Percentiles rank a stretch among this genome's conserved stretches.
phyloP scores from a whole-genome alignment of 257 asterid genomes.

The Scutellaria minor region DNA sequence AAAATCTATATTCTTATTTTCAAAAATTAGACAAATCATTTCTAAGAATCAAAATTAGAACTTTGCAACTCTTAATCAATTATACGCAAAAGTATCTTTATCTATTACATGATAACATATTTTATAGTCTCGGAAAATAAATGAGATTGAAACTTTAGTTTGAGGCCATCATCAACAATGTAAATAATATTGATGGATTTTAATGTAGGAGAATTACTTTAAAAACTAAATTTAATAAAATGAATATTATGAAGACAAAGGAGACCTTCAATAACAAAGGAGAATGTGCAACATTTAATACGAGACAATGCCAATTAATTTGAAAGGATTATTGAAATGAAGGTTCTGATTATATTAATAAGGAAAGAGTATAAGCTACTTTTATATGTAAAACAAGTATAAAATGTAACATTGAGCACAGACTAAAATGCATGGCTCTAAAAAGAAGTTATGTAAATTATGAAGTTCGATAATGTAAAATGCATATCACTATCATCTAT shows the following conservation, averaged over 20 bases:
- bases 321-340: background rate
- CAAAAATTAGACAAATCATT: background rate
- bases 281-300: constrained; percentile 3
- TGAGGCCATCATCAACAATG: constrained; percentile 11
- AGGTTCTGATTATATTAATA: background rate
- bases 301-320: background rate
- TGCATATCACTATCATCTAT: background rate
- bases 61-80: background rate
- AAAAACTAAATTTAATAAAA: background rate
- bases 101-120: background rate
- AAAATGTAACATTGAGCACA: constrained; percentile 4
- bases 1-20: background rate
- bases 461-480: background rate
- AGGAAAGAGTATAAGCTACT: constrained; percentile 3
- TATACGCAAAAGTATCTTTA: constrained; percentile 2
- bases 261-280: constrained; percentile 6
- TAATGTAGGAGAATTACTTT: background rate
- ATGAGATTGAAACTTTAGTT: background rate
- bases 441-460: background rate
- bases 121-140: background rate
- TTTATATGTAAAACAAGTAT: background rate
- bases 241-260: constrained; percentile 2
- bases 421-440: constrained; percentile 3
- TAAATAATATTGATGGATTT: background rate
- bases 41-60: background rate